Percentiles rank a stretch among this genome's conserved stretches.
Conservation (phyloP, 1,139 yeast genomes). For the Spathaspora jeffriesii region DNA sequence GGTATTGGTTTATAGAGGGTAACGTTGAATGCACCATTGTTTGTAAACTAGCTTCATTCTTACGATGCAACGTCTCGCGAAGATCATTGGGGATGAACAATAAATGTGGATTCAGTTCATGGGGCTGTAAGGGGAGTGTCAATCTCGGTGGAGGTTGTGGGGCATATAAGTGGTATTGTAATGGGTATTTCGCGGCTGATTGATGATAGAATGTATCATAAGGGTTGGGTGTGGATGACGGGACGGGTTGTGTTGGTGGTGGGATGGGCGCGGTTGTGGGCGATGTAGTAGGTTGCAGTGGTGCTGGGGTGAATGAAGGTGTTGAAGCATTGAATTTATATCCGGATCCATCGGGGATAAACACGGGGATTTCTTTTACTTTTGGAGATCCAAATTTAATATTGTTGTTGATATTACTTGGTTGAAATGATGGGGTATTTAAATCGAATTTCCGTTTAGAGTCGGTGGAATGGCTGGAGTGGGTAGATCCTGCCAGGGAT, state of each 20-base stretch:
- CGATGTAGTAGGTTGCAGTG: background rate
- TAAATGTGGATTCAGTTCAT: conserved; percentile 68
- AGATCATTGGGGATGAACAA: conserved; percentile 74
- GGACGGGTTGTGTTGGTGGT: conserved; percentile 6
- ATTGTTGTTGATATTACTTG: conserved; percentile 25
- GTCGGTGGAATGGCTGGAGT: conserved; percentile 5
- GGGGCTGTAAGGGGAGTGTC: conserved; percentile 57
- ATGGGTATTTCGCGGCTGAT: conserved; percentile 44
- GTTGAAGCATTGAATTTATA: conserved; percentile 32
- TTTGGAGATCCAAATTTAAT: conserved; percentile 45
- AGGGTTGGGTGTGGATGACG: conserved; percentile 4
- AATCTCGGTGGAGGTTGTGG: conserved; percentile 84
- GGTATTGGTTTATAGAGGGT: conserved; percentile 83
- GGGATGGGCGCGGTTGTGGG: background rate
- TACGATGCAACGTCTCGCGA: conserved; percentile 69
- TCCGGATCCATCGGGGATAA: conserved; percentile 42
- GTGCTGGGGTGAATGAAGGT: conserved; percentile 32
- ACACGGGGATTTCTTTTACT: conserved; percentile 54
- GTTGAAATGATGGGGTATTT: conserved; percentile 70
- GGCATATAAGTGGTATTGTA: conserved; percentile 88
- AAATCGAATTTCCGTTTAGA: conserved; percentile 52
- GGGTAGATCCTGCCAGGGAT: conserved; percentile 7
- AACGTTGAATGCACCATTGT: conserved; percentile 59
- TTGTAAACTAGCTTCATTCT: conserved; percentile 82
- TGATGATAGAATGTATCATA: background rate